A percentile compares a stretch with the other conserved stretches of the same genome.
Evolutionary conservation across 495 filamentous ascomycete species (phyloP).

Genomic region (Neurospora sp.): DNA sequence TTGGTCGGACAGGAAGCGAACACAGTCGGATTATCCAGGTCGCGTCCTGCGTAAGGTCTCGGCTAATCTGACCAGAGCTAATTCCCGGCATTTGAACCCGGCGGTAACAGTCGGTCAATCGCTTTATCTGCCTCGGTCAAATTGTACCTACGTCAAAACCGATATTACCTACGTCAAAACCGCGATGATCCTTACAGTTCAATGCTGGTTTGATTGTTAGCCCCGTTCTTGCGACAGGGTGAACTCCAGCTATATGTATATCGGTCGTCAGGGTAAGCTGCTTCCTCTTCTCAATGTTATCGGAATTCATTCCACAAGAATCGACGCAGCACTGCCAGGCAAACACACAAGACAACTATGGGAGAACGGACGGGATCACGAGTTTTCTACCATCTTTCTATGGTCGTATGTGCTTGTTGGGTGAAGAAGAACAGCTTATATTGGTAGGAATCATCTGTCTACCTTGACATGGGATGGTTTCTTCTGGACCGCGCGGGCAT

Average conservation of each 20-base stretch:
- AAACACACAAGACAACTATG: background rate
- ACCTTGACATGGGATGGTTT: no score
- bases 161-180: background rate
- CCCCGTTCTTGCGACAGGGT: no score
- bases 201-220: no score
- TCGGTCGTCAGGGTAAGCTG: background rate
- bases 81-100: background rate
- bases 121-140: background rate
- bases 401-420: no score
- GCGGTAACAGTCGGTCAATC: background rate
- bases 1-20: no score
- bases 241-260: background rate
- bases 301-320: background rate
- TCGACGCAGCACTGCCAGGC: background rate
- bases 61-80: background rate
- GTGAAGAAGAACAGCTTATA: no score
- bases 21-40: no score
- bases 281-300: background rate
- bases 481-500: no score
- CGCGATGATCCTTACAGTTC: background rate
- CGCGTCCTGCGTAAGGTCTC: background rate
- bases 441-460: no score
- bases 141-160: background rate
- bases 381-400: no score
- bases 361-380: no score